These are phyloP conservation scores for Hymenoscyphus scutula DNA, from an alignment of 2,329 filamentous ascomycete genomes.

Conservation along the genomic window DNA sequence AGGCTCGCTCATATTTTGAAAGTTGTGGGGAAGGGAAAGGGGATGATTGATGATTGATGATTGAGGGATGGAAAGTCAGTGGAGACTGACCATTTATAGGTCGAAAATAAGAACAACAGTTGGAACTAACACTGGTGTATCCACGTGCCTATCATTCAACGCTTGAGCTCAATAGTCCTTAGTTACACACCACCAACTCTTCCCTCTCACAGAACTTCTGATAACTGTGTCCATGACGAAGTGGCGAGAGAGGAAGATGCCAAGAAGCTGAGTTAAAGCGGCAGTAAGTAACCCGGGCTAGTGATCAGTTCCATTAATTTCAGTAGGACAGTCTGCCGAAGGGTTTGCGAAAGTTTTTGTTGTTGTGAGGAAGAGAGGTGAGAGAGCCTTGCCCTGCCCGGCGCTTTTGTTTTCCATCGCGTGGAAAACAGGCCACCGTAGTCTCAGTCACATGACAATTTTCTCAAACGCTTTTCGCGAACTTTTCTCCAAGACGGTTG, in stretches of 20 bases:
- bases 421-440: not conserved
- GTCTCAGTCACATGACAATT: not conserved
- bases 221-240: too few relatives aligned
- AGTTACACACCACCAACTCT: not conserved
- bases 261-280: too few relatives aligned
- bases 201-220: not conserved
- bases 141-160: too few relatives aligned
- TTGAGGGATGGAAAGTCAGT: not conserved
- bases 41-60: not conserved
- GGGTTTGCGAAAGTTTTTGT: too few relatives aligned
- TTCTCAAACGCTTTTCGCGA: not conserved
- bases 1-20: not conserved
- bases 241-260: too few relatives aligned
- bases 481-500: not conserved
- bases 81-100: not conserved
- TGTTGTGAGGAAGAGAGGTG: too few relatives aligned
- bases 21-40: too few relatives aligned
- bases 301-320: too few relatives aligned
- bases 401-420: not conserved
- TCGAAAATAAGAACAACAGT: not conserved
- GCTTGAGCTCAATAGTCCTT: not conserved
- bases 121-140: not conserved
- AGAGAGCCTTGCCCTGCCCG: too few relatives aligned
- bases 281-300: too few relatives aligned
- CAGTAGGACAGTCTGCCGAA: too few relatives aligned